phyloP scores from a whole-genome alignment of 805 yeast genomes.

The Sporopachydermia lactativora region DNA sequence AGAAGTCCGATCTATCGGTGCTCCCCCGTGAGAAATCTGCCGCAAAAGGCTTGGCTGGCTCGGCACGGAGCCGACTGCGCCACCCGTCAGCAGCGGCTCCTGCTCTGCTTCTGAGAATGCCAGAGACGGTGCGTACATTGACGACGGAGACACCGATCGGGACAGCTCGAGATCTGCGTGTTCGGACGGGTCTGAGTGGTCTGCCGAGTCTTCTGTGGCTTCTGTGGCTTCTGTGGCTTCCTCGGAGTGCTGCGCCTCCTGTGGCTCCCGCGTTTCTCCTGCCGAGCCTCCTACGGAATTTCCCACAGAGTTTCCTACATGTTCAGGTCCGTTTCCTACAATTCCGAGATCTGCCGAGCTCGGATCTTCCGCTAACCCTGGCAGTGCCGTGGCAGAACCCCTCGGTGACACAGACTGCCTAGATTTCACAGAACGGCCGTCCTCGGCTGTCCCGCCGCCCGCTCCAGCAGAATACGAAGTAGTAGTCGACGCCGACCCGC shows the following conservation, averaged over 20 bases:
- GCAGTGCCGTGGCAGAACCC: too few species aligned
- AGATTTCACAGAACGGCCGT: background rate
- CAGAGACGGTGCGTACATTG: background rate
- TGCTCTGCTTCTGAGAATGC: conserved; percentile 1
- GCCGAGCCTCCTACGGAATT: too few species aligned
- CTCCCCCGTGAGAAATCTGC: too few species aligned
- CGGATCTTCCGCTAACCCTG: background rate
- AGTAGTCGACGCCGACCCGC: conserved; percentile 1
- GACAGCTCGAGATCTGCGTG: too few species aligned
- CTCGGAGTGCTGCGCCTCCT: too few species aligned
- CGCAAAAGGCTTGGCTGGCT: too few species aligned
- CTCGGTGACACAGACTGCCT: background rate
- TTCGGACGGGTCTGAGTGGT: too few species aligned
- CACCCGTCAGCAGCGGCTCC: conserved; percentile 2
- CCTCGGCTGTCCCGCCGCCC: background rate
- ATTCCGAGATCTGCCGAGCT: conserved; percentile 1
- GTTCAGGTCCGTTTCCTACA: background rate
- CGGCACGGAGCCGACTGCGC: too few species aligned
- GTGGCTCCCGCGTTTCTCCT: too few species aligned
- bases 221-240: too few species aligned
- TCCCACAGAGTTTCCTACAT: background rate
- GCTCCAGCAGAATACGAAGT: background rate
- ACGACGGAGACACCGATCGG: conserved; percentile 1
- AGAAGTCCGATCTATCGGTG: background rate
- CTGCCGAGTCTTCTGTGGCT: too few species aligned